These are phyloP conservation scores for Hydnomerulius pinastri DNA, from an alignment of 768 basidiomycete genomes.

Conservation along the genomic window DNA sequence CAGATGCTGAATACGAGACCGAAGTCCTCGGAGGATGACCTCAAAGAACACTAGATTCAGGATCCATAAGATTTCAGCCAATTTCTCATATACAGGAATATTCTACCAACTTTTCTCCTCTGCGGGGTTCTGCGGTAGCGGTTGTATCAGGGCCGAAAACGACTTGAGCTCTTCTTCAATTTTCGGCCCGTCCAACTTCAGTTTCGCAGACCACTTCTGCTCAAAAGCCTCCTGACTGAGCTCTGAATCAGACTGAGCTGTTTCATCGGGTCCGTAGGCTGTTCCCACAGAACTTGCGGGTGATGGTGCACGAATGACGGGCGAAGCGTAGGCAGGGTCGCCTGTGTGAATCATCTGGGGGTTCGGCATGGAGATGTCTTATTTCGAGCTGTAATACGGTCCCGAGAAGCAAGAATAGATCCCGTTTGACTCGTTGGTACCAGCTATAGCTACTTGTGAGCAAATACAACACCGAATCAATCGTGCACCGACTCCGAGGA, in stretches of 20 bases:
- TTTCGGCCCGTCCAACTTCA: conserved; percentile 37
- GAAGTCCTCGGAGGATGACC: conserved; percentile 40
- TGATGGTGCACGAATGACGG: conserved; percentile 47
- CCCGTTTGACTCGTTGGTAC: too few species aligned
- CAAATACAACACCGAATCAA: too few species aligned
- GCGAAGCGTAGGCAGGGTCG: conserved; percentile 45
- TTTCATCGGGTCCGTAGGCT: conserved; percentile 48
- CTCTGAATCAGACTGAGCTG: conserved; percentile 41
- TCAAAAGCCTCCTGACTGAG: conserved; percentile 40
- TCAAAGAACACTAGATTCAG: conserved; percentile 34
- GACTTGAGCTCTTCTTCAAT: conserved; percentile 40
- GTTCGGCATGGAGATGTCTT: conserved; percentile 29
- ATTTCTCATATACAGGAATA: background rate
- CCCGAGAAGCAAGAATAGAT: background rate
- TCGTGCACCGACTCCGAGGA: too few species aligned
- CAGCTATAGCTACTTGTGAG: too few species aligned
- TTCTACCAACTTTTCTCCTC: conserved; percentile 43
- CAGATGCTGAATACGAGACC: conserved; percentile 37
- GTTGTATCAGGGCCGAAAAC: conserved; percentile 34
- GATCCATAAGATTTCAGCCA: conserved; percentile 1
- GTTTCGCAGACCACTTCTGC: conserved; percentile 34
- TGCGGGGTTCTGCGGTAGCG: conserved; percentile 27
- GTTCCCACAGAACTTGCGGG: conserved; percentile 50
- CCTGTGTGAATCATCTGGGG: conserved; percentile 32
- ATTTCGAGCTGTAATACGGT: conserved; percentile 18